Conservation (phyloP, 257 asterid genomes). For the Nicotiana undulata region DNA sequence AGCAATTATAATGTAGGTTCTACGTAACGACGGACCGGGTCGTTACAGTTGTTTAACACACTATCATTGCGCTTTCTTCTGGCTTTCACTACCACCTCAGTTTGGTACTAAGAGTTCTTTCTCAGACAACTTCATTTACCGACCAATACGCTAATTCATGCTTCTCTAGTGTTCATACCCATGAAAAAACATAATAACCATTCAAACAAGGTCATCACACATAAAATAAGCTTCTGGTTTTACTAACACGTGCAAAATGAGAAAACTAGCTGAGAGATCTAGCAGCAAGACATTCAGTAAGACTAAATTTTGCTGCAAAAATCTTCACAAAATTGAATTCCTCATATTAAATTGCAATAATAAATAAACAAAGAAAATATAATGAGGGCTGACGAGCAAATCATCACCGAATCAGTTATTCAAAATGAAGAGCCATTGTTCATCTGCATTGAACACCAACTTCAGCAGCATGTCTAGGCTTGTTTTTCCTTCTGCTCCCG, state of each 20-base stretch:
- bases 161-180: background rate
- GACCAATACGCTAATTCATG: background rate
- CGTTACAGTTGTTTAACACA: too few species aligned
- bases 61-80: background rate
- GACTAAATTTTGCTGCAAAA: background rate
- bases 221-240: background rate
- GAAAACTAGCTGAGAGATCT: background rate
- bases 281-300: background rate
- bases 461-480: slow-evolving; percentile 89
- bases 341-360: background rate
- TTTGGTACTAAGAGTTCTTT: background rate
- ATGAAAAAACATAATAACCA: background rate
- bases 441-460: slow-evolving; percentile 75
- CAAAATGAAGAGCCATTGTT: background rate
- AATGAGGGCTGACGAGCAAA: background rate
- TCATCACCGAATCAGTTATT: background rate
- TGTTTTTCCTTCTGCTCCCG: slow-evolving; percentile 75
- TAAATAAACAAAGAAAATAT: background rate
- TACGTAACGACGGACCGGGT: too few species aligned
- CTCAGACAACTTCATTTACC: background rate
- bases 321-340: background rate
- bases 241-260: background rate
- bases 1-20: too few species aligned
- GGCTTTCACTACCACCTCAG: background rate
- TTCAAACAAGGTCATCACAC: background rate